Conservation (phyloP, 257 asterid genomes). For the Penstemon barbatus region DNA sequence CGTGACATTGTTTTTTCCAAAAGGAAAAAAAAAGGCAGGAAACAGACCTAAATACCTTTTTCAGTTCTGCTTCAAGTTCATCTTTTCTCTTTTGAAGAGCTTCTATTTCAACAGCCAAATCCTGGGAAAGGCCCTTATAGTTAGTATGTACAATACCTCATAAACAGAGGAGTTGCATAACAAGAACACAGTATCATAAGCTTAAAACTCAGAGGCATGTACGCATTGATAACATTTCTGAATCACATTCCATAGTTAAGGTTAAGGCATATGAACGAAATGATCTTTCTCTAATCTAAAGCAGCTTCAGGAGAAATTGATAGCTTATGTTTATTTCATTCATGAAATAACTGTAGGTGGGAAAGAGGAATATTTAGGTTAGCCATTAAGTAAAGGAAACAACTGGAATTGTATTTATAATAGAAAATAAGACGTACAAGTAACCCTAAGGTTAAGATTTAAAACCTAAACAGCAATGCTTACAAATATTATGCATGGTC, state of each 20-base stretch:
- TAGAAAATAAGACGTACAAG: neutral
- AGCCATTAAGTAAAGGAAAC: constrained; percentile 1
- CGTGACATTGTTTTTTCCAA: neutral
- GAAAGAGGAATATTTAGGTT: neutral
- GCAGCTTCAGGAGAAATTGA: neutral
- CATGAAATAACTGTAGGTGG: neutral
- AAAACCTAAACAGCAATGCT: neutral
- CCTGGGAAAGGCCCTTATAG: constrained; percentile 51
- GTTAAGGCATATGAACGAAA: constrained; percentile 18
- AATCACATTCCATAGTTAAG: constrained; percentile 20
- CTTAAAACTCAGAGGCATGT: constrained; percentile 7
- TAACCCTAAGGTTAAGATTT: neutral
- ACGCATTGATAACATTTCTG: constrained; percentile 2
- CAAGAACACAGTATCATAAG: constrained; percentile 1
- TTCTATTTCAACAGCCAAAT: constrained; percentile 53
- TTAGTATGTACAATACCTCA: constrained; percentile 12
- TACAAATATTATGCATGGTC: neutral
- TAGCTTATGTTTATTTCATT: neutral
- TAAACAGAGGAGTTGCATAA: neutral
- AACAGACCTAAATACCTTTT: constrained; percentile 42
- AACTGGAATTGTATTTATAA: neutral
- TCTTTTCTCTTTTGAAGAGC: constrained; percentile 56
- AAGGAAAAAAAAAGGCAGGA: neutral
- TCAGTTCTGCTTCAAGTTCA: constrained; percentile 71
- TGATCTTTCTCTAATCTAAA: neutral